Conservation (phyloP, 164 flowering plant species). For the Euptelea pleiosperma region DNA sequence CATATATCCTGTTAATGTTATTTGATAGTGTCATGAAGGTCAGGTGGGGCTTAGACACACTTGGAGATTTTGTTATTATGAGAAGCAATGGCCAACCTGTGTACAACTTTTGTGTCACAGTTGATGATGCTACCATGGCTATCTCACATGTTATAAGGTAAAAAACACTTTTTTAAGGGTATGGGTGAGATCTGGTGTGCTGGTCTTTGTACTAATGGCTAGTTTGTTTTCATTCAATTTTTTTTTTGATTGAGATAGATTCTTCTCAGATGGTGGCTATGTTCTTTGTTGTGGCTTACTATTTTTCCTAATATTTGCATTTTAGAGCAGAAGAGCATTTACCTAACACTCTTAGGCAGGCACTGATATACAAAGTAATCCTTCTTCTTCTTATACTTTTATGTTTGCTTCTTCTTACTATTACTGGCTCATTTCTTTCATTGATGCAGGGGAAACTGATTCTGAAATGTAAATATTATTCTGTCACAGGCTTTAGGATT, state of each 20-base stretch:
- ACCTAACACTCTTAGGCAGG: slow-evolving; percentile 92
- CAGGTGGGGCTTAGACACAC: slow-evolving; percentile 80
- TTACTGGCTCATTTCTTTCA: not conserved
- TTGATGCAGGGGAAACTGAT: slow-evolving; percentile 1
- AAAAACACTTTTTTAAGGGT: not conserved
- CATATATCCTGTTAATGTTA: slow-evolving; percentile 29
- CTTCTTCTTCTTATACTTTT: not conserved
- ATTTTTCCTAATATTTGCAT: slow-evolving; percentile 17
- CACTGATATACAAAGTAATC: slow-evolving; percentile 78
- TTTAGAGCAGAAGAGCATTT: slow-evolving; percentile 96
- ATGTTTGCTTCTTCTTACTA: slow-evolving; percentile 9
- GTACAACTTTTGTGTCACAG: slow-evolving; percentile 95
- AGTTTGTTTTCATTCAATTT: not conserved
- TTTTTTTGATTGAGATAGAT: too few relatives aligned
- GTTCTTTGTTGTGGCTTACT: not conserved
- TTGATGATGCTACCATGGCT: slow-evolving; percentile 98
- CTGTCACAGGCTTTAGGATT: slow-evolving; percentile 78
- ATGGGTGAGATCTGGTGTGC: not conserved
- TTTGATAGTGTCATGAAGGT: slow-evolving; percentile 76
- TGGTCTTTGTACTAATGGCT: not conserved
- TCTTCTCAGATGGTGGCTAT: not conserved
- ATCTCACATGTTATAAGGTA: slow-evolving; percentile 98
- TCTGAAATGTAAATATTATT: slow-evolving; percentile 5
- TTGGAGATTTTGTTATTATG: slow-evolving; percentile 93
- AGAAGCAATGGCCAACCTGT: slow-evolving; percentile 98